phyloP scores from a whole-genome alignment of 2,329 filamentous ascomycete species.

The Neonectria punicea region DNA sequence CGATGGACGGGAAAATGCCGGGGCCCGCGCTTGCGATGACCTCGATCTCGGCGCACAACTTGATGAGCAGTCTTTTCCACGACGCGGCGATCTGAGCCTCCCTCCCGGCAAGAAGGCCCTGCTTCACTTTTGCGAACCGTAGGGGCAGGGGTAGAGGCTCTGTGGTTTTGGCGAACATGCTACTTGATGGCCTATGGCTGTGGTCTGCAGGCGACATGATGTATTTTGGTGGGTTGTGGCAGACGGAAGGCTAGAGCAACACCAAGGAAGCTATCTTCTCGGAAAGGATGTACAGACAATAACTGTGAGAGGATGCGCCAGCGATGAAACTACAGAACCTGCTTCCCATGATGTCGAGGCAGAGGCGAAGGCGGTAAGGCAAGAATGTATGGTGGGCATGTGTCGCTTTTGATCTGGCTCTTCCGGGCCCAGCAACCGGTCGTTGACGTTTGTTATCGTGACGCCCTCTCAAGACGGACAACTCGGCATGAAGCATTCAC shows the following conservation, averaged over 20 bases:
- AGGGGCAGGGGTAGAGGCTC: slow-evolving; percentile 49
- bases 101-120: slow-evolving; percentile 50
- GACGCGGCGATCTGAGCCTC: slow-evolving; percentile 50
- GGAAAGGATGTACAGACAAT: not conserved
- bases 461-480: slow-evolving; percentile 13
- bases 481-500: slow-evolving; percentile 12
- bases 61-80: slow-evolving; percentile 53
- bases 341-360: slow-evolving; percentile 14
- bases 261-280: not conserved
- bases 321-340: not conserved
- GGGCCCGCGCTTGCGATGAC: slow-evolving; percentile 44
- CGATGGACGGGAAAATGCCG: slow-evolving; percentile 55
- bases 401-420: slow-evolving; percentile 21
- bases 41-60: slow-evolving; percentile 51
- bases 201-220: slow-evolving; percentile 33
- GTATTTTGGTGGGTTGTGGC: not conserved
- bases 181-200: slow-evolving; percentile 38
- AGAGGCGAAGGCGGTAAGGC: not conserved
- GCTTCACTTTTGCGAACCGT: slow-evolving; percentile 55
- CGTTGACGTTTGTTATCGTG: slow-evolving; percentile 26
- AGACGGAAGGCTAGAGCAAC: not conserved
- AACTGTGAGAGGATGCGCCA: not conserved
- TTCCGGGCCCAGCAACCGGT: slow-evolving; percentile 16
- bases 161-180: slow-evolving; percentile 41
- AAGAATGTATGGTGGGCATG: slow-evolving; percentile 14